phyloP scores from a whole-genome alignment of 2,329 filamentous ascomycete genomes.

The Cladophialophora carrionii region DNA sequence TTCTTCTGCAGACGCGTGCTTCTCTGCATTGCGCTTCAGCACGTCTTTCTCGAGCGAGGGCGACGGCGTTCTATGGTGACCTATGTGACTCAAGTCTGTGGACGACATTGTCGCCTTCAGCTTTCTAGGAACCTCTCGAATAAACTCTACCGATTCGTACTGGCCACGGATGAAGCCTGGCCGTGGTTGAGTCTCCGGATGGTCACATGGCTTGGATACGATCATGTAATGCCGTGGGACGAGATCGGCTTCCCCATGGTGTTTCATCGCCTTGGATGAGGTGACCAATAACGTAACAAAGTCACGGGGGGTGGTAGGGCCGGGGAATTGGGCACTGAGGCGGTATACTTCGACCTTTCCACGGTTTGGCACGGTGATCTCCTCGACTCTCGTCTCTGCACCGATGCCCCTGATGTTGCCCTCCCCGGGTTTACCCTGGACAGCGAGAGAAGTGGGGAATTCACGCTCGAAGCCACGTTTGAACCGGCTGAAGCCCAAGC shows the following conservation, averaged over 20 bases:
- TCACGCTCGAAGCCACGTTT: slow-evolving; percentile 75
- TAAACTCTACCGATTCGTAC: slow-evolving; percentile 91
- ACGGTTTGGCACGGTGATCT: slow-evolving; percentile 51
- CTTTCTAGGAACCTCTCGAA: slow-evolving; percentile 74
- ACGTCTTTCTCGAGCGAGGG: slow-evolving; percentile 48
- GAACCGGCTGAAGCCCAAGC: slow-evolving; percentile 76
- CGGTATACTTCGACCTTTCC: slow-evolving; percentile 67
- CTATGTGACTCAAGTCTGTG: slow-evolving; percentile 45
- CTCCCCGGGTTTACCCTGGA: slow-evolving; percentile 69
- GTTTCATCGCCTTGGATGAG: slow-evolving; percentile 53
- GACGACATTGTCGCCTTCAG: slow-evolving; percentile 53
- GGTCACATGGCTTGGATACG: slow-evolving; percentile 79
- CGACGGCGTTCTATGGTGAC: slow-evolving; percentile 37
- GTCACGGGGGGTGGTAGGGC: slow-evolving; percentile 83
- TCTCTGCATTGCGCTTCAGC: slow-evolving; percentile 48
- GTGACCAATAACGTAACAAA: slow-evolving; percentile 80
- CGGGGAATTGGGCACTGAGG: slow-evolving; percentile 85
- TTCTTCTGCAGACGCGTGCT: slow-evolving; percentile 13
- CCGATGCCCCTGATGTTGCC: slow-evolving; percentile 83
- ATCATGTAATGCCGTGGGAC: slow-evolving; percentile 76
- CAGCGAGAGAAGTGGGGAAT: slow-evolving; percentile 75
- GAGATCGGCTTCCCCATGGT: slow-evolving; percentile 38
- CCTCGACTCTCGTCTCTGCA: slow-evolving; percentile 74
- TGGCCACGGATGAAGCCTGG: slow-evolving; percentile 77
- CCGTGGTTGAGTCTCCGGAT: slow-evolving; percentile 71